phyloP scores from a whole-genome alignment of 495 filamentous ascomycete species.

The Patellaria atrata region DNA sequence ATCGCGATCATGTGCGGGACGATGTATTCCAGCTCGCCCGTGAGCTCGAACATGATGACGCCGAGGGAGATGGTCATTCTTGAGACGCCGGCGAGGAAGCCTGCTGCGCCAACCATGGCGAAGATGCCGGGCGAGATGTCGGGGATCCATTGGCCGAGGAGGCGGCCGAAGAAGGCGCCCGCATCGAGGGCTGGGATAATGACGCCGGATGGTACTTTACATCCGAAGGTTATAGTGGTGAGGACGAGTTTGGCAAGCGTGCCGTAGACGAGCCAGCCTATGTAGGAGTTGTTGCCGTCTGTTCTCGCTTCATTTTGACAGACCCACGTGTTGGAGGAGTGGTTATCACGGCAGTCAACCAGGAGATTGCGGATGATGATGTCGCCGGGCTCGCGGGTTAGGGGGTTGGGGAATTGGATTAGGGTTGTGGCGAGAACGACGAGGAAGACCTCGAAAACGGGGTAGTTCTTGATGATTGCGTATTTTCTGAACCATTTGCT shows the following conservation, averaged over 20 bases:
- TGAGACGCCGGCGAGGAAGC: slow-evolving; percentile 43
- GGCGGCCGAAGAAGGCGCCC: slow-evolving; percentile 41
- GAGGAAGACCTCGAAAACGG: slow-evolving; percentile 39
- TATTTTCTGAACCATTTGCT: slow-evolving; percentile 39
- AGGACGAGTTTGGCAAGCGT: slow-evolving; percentile 38
- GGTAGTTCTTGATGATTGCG: slow-evolving; percentile 36
- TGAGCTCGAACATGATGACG: slow-evolving; percentile 45
- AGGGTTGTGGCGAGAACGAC: slow-evolving; percentile 38
- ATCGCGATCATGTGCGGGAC: slow-evolving; percentile 46
- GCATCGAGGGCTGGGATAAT: slow-evolving; percentile 45
- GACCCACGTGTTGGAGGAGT: slow-evolving; percentile 29
- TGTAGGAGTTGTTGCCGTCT: slow-evolving; percentile 22
- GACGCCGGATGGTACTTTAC: slow-evolving; percentile 43
- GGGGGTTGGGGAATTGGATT: slow-evolving; percentile 40
- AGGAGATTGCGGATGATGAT: slow-evolving; percentile 39
- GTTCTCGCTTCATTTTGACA: slow-evolving; percentile 30
- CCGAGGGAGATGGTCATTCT: slow-evolving; percentile 44
- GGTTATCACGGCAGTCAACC: slow-evolving; percentile 33
- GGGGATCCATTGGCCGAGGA: slow-evolving; percentile 36
- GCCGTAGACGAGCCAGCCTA: slow-evolving; percentile 38
- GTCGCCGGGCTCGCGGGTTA: slow-evolving; percentile 39
- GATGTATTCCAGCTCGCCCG: slow-evolving; percentile 32
- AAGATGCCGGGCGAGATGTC: slow-evolving; percentile 42
- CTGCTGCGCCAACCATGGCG: slow-evolving; percentile 46
- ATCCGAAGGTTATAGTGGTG: slow-evolving; percentile 42